Evolutionary conservation across 2,329 filamentous ascomycete species (phyloP), one percentile per base, ranked within the genome.

Genomic region (Aspergillus fumigatiaffinis): DNA sequence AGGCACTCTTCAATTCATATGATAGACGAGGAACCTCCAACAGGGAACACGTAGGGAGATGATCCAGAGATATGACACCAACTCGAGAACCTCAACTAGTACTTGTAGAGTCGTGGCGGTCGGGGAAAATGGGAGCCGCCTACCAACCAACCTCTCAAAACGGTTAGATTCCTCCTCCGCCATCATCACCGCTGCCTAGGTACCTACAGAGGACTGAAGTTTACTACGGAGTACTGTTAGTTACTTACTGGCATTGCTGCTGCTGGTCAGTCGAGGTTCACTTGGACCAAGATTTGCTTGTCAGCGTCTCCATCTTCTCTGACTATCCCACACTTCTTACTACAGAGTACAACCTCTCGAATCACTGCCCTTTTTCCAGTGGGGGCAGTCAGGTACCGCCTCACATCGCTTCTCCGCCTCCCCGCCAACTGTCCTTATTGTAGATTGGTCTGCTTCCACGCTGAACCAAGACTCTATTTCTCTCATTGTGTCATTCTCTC

Each of bases 401-500:
- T 53, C 56, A 57, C 38, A 44, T 53, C 48, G 35, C 20, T 59
- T 41, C 48, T 56, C 50, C 47, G 51, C 55, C 51, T 62, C 60
- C 58, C 63, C 63, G 59, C 63, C 64, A 65, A 61, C 61, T 66
- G 63, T 63, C 61, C 60, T 63, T 60, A 55, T 14, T 23, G 44
- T 51, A 21, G 32, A 25, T 50, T 59, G 58, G 21, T 56, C 48
- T 25, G 54, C 51, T 35, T 50, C 55, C 42, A 53, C 51, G 52
- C 60, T n/a, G 20, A 51, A 42, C 35, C 50, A 32, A 17, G 32
- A 52, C n/a, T 54, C 57, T 54, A 17, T 48, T 53, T 53, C 46
- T 35, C 23, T 51, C 32, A 10, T 46, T 23, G n/a, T 21, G 8
- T 46, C 50, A 38, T 44, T 5, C 38, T 57, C 56, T 49, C 41